These are phyloP conservation scores for Daldinia eschscholtzii DNA, from an alignment of 2,329 filamentous ascomycete genomes.

Conservation along the genomic window DNA sequence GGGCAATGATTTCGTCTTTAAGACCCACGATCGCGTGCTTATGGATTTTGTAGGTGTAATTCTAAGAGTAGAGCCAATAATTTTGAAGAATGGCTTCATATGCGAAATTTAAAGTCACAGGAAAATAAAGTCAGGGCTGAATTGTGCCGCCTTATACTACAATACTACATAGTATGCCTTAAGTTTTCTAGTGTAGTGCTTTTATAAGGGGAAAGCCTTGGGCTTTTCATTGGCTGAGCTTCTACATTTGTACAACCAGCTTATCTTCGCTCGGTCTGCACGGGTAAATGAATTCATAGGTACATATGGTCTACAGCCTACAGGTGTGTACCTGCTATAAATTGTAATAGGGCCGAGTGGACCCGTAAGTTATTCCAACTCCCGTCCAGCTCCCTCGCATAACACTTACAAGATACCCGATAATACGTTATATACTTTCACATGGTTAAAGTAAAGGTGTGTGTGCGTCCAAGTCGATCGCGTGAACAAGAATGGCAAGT, in stretches of 20 bases:
- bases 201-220: neutral
- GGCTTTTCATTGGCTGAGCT: neutral
- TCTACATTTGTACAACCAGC: neutral
- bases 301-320: neutral
- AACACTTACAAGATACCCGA: too few species aligned
- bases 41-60: neutral
- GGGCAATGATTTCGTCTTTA: slow-evolving; percentile 10
- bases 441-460: neutral
- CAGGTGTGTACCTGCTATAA: neutral
- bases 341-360: slow-evolving; percentile 11
- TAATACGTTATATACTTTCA: neutral
- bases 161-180: neutral
- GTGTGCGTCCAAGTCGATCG: neutral
- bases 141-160: neutral
- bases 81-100: neutral
- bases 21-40: slow-evolving; percentile 26
- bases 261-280: neutral
- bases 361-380: neutral
- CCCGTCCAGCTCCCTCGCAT: too few species aligned
- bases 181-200: neutral
- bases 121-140: neutral
- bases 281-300: slow-evolving; percentile 18
- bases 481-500: neutral
- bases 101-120: neutral
- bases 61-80: slow-evolving; percentile 23